Conservation (phyloP, 2,329 filamentous ascomycete genomes). For the Sphaerostilbella broomeana region DNA sequence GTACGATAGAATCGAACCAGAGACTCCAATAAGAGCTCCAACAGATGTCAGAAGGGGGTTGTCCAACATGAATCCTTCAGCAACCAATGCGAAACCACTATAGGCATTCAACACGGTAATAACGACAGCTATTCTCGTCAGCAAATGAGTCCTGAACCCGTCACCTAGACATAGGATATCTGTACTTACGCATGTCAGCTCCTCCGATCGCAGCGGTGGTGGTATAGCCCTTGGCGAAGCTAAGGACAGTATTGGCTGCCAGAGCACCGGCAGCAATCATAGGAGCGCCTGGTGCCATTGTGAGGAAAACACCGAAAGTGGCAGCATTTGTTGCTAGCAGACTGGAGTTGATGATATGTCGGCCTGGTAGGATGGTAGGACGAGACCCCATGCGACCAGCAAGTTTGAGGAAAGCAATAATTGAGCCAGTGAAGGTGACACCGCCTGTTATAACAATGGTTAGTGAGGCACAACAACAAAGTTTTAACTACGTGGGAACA, state of each 20-base stretch:
- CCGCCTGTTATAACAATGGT: slow-evolving; percentile 42
- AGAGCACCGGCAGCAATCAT: slow-evolving; percentile 72
- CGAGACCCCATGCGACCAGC: slow-evolving; percentile 75
- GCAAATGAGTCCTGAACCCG: slow-evolving; percentile 4
- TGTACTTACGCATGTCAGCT: slow-evolving; percentile 69
- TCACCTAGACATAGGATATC: no score
- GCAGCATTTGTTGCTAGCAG: slow-evolving; percentile 70
- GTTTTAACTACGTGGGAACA: slow-evolving; percentile 1
- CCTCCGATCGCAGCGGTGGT: slow-evolving; percentile 85
- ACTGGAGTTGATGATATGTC: slow-evolving; percentile 67
- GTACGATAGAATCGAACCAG: slow-evolving; percentile 81
- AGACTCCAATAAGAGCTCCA: slow-evolving; percentile 80
- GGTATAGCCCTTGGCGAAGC: slow-evolving; percentile 80
- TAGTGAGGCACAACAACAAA: not conserved
- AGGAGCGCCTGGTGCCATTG: slow-evolving; percentile 73
- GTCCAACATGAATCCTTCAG: slow-evolving; percentile 86
- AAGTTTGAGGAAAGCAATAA: slow-evolving; percentile 84
- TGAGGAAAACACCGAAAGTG: slow-evolving; percentile 77
- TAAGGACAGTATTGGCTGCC: slow-evolving; percentile 67
- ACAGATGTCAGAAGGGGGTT: slow-evolving; percentile 80
- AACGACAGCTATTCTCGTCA: slow-evolving; percentile 53
- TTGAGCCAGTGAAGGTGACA: slow-evolving; percentile 84
- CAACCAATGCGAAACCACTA: slow-evolving; percentile 82
- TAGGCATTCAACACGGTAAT: slow-evolving; percentile 89
- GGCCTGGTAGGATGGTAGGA: slow-evolving; percentile 64